A percentile compares a stretch with the other conserved stretches of the same genome.
Conservation (phyloP, 2,329 filamentous ascomycete species). For the Neonectria hederae region DNA sequence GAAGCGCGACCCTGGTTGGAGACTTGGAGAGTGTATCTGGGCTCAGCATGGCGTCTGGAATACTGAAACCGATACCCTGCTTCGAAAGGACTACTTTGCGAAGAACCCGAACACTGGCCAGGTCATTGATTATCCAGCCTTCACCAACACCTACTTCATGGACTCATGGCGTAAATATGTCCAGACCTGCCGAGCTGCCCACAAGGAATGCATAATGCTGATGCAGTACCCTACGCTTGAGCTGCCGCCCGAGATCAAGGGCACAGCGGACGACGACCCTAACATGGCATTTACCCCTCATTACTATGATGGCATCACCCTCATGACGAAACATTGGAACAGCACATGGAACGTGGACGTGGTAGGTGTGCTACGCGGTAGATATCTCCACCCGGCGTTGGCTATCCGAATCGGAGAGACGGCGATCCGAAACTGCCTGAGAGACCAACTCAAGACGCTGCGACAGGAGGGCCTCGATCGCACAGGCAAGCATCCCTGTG, state of each 20-base stretch:
- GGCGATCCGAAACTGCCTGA: constrained; percentile 92
- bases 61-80: constrained; percentile 75
- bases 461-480: constrained; percentile 87
- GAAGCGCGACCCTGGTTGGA: constrained; percentile 89
- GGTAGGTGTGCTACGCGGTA: constrained; percentile 87
- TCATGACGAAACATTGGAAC: constrained; percentile 99
- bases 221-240: constrained; percentile 94
- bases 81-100: constrained; percentile 89
- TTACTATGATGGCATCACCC: constrained; percentile 95
- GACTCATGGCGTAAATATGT: constrained; percentile 81
- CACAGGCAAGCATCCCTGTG: constrained; percentile 86
- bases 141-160: constrained; percentile 93
- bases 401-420: constrained; percentile 93
- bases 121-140: constrained; percentile 80
- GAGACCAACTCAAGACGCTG: constrained; percentile 85
- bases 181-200: constrained; percentile 77
- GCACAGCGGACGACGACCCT: constrained; percentile 86
- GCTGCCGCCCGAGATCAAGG: constrained; percentile 88
- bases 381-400: constrained; percentile 88
- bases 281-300: constrained; percentile 94
- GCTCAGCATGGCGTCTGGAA: constrained; percentile 98
- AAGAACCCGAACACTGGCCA: constrained; percentile 80
- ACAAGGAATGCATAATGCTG: constrained; percentile 85
- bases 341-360: constrained; percentile 97
- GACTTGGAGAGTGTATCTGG: constrained; percentile 94